Evolutionary conservation across 139 green algal genomes (phyloP), one percentile per base, ranked within the genome.

Genomic region (Tetradesmus lagerheimii): DNA sequence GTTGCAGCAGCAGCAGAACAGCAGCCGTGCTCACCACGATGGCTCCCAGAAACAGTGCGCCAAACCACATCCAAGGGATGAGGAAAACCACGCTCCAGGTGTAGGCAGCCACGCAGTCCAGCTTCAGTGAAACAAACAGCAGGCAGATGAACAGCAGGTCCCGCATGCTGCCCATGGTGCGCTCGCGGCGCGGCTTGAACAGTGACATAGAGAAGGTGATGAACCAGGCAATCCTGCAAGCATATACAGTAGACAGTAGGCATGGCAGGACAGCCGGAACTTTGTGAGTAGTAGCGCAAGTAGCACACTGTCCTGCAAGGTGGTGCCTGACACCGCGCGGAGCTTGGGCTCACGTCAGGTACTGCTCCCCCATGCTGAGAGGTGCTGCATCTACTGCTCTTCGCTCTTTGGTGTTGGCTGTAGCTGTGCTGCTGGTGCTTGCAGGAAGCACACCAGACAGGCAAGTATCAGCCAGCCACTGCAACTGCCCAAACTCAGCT

Each of bases 61-160:
- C 84, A 84, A 96, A 95, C 92, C 93, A 95, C 67, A 95, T 92
- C 93, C 93, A 95, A 3, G 94, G 94, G 27, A 96, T 89, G 47
- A 96, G 91, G 89, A 96, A 95, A 45, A 95, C 91, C 27, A 96
- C 57, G 27, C 81, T 85, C 94, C 94, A 96, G 12, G 92, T 93
- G 81, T 92, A 94, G 67, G 14, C 66, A 53, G 79, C 92, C 38
- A 89, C 15, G 4, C 90, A 86, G 75, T 96, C 94, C 83, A 96
- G 23, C 64, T 94, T 95, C 41, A 93, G 76, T 0, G 89, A 79
- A 34, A 96, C 92, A 78, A 95, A 93, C 43, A 95, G 87, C 47
- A 94, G 89, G 83, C 93, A 95, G 20, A 95, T 89, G 90, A 92
- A 95, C 53, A 91, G 38, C 64, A 95, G 85, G 89, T 96, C 94